A percentile compares a stretch with the other conserved stretches of the same genome.
These are phyloP conservation scores for Colletotrichum cereale DNA, from an alignment of 2,329 filamentous ascomycete genomes.

Conservation along the genomic window DNA sequence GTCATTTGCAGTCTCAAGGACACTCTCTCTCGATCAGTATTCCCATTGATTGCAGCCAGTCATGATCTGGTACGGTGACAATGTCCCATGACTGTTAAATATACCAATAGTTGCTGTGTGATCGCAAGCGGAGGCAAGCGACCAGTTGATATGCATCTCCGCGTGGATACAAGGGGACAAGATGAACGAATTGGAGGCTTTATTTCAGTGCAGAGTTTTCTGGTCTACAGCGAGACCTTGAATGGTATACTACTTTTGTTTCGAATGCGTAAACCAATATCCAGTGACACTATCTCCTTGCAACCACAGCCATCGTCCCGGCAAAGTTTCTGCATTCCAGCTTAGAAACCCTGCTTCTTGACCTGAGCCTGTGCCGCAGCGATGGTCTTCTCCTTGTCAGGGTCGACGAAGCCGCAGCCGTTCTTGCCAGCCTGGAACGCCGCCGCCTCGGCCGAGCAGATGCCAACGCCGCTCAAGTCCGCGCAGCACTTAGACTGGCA, in stretches of 20 bases:
- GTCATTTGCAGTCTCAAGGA: not conserved
- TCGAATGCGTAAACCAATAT: not conserved
- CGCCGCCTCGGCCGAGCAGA: slow-evolving; percentile 48
- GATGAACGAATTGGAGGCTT: not conserved
- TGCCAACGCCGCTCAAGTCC: slow-evolving; percentile 43
- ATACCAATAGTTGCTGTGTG: not conserved
- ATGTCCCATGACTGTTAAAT: not conserved
- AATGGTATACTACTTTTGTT: not conserved
- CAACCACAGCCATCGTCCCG: not conserved
- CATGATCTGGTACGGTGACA: not conserved
- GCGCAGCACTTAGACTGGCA: slow-evolving; percentile 48
- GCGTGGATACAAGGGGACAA: not conserved
- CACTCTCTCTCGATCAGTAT: not conserved
- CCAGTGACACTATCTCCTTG: too few relatives aligned
- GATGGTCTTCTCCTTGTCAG: slow-evolving; percentile 32
- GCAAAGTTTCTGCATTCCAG: slow-evolving; percentile 28
- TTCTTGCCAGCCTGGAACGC: slow-evolving; percentile 48
- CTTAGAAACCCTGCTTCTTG: slow-evolving; percentile 36
- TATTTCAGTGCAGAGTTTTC: not conserved
- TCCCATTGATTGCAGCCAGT: not conserved
- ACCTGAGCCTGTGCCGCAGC: slow-evolving; percentile 38
- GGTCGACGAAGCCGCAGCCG: slow-evolving; percentile 49
- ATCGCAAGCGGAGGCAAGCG: not conserved
- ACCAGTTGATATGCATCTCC: not conserved
- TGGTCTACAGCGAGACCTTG: too few relatives aligned